Conservation (phyloP, 805 yeast genomes). For the Sungouiozyma intestinalis region DNA sequence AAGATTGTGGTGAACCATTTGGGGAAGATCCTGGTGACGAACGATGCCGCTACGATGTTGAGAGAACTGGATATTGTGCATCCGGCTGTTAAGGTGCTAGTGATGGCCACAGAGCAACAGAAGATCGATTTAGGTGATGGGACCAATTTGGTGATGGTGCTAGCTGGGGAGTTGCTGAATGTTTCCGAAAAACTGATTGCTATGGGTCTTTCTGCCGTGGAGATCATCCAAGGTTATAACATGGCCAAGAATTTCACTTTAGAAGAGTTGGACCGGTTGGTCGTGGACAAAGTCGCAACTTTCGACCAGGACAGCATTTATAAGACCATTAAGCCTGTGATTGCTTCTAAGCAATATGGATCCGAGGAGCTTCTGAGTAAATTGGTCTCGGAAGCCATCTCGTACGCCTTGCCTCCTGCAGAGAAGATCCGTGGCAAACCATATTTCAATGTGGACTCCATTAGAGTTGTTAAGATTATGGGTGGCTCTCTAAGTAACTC, state of each 20-base stretch:
- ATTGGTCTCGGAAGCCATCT: constrained; percentile 77
- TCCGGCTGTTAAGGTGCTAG: constrained; percentile 92
- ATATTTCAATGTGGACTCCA: constrained; percentile 78
- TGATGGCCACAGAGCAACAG: constrained; percentile 96
- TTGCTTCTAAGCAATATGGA: constrained; percentile 90
- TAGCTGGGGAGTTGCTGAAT: constrained; percentile 86
- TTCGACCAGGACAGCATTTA: constrained; percentile 46
- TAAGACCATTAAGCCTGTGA: constrained; percentile 75
- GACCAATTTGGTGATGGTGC: constrained; percentile 79
- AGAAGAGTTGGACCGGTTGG: constrained; percentile 55
- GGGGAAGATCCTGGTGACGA: constrained; percentile 80
- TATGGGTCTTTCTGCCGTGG: constrained; percentile 83
- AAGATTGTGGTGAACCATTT: constrained; percentile 87
- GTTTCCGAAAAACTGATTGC: constrained; percentile 78
- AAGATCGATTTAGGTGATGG: constrained; percentile 96
- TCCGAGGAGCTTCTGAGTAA: constrained; percentile 66
- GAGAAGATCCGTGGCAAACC: constrained; percentile 10
- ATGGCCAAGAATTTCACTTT: constrained; percentile 72
- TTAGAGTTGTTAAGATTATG: constrained; percentile 94
- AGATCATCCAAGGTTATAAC: constrained; percentile 85
- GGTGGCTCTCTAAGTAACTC: constrained; percentile 71
- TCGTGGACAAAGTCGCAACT: constrained; percentile 41
- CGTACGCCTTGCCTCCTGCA: constrained; percentile 58
- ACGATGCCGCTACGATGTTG: constrained; percentile 97
- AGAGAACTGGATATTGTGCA: constrained; percentile 89